These are phyloP conservation scores for Hydnum rufescens DNA, from an alignment of 768 basidiomycete species.

Conservation along the genomic window DNA sequence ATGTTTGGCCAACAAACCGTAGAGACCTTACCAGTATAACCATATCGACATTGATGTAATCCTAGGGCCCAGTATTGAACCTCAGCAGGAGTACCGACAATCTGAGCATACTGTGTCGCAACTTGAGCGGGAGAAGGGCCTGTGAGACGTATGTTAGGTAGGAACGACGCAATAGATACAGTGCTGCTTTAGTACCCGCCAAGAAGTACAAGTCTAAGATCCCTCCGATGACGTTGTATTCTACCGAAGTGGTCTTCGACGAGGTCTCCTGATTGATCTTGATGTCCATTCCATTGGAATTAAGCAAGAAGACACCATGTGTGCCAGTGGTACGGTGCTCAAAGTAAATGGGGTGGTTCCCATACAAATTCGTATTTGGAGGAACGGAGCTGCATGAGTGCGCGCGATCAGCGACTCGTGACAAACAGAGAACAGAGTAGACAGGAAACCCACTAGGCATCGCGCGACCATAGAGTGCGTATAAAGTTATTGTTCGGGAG, in stretches of 20 bases:
- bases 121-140: conserved; percentile 31
- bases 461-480: conserved; percentile 44
- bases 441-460: conserved; percentile 27
- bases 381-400: conserved; percentile 20
- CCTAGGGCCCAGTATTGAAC: conserved; percentile 61
- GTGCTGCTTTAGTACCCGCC: conserved; percentile 29
- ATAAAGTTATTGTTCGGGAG: conserved; percentile 26
- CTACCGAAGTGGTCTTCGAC: conserved; percentile 23
- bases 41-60: conserved; percentile 53
- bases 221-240: conserved; percentile 65
- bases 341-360: conserved; percentile 53
- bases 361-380: conserved; percentile 42
- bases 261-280: conserved; percentile 29
- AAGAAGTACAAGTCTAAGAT: conserved; percentile 65
- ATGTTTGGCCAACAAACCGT: not conserved
- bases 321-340: conserved; percentile 47
- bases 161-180: conserved; percentile 13
- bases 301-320: conserved; percentile 50
- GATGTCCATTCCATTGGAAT: conserved; percentile 61
- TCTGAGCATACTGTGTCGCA: conserved; percentile 46
- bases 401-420: not conserved
- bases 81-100: conserved; percentile 47
- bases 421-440: not conserved
- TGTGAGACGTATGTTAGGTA: too few relatives aligned
- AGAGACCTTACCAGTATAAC: conserved; percentile 38